Evolutionary conservation across 2,329 filamentous ascomycete species (phyloP).

Genomic region (Reticulascus tulasneorum): DNA sequence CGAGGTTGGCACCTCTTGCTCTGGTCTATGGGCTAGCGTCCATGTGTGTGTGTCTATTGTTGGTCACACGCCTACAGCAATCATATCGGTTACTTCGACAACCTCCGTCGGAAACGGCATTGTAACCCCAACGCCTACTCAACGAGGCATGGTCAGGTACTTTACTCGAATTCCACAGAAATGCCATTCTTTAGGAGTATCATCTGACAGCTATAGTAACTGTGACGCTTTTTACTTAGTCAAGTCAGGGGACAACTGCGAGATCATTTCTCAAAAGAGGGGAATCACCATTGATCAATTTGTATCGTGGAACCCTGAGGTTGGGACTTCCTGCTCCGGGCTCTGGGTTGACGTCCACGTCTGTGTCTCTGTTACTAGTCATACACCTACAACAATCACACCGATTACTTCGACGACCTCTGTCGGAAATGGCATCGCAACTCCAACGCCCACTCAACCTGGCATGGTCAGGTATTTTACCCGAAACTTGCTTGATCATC

Average conservation of each 20-base stretch:
- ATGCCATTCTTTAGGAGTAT: slow-evolving; percentile 9
- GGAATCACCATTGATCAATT: background rate
- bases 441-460: slow-evolving; percentile 9
- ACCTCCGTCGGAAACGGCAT: slow-evolving; percentile 12
- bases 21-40: slow-evolving; percentile 7
- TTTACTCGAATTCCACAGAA: slow-evolving; percentile 6
- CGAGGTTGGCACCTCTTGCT: too few relatives aligned
- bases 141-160: slow-evolving; percentile 5
- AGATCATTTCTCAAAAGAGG: background rate
- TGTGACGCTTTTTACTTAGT: slow-evolving; percentile 13
- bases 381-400: slow-evolving; percentile 9
- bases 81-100: slow-evolving; percentile 4
- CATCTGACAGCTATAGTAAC: slow-evolving; percentile 10
- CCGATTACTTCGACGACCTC: background rate
- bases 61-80: slow-evolving; percentile 2
- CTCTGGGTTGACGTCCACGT: slow-evolving; percentile 8
- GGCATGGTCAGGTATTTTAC: slow-evolving; percentile 13
- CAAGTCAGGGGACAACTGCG: background rate
- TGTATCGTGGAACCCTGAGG: slow-evolving; percentile 22
- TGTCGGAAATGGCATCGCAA: slow-evolving; percentile 8
- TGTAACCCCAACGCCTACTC: background rate
- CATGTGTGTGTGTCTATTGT: slow-evolving; percentile 6
- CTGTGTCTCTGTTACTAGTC: slow-evolving; percentile 10
- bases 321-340: slow-evolving; percentile 4
- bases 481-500: slow-evolving; percentile 23